Conservation (phyloP, 2,329 filamentous ascomycete species). For the Hysterium pulicare region DNA sequence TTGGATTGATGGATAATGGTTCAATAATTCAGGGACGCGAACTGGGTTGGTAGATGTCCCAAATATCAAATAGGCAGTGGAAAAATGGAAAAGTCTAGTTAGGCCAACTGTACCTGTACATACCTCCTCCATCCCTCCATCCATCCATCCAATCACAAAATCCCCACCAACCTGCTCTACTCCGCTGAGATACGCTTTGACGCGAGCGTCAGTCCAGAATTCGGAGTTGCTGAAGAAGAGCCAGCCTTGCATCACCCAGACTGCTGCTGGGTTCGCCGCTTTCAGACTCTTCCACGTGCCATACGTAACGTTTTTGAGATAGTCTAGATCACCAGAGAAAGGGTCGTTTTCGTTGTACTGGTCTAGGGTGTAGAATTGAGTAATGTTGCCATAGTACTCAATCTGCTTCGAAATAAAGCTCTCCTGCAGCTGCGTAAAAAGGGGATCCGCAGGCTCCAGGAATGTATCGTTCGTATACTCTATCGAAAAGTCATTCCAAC, state of each 20-base stretch:
- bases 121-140: too few relatives aligned
- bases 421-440: constrained; percentile 44
- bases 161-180: constrained; percentile 38
- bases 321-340: constrained; percentile 43
- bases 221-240: constrained; percentile 45
- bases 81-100: too few relatives aligned
- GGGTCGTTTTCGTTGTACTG: constrained; percentile 55
- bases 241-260: constrained; percentile 55
- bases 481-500: constrained; percentile 43
- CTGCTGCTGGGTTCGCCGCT: constrained; percentile 45
- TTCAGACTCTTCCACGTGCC: constrained; percentile 50
- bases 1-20: too few relatives aligned
- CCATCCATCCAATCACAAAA: too few relatives aligned
- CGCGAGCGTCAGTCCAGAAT: constrained; percentile 46
- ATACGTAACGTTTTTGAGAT: constrained; percentile 42
- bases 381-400: constrained; percentile 48
- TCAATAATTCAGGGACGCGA: too few relatives aligned
- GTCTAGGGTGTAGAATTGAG: constrained; percentile 50
- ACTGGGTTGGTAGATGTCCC: too few relatives aligned
- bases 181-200: constrained; percentile 50
- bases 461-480: constrained; percentile 48
- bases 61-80: too few relatives aligned
- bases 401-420: constrained; percentile 48
- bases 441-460: constrained; percentile 45
- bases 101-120: too few relatives aligned